Evolutionary conservation across 352 stramenopile genomes (phyloP).

Genomic region (Phytophthora citricola): DNA sequence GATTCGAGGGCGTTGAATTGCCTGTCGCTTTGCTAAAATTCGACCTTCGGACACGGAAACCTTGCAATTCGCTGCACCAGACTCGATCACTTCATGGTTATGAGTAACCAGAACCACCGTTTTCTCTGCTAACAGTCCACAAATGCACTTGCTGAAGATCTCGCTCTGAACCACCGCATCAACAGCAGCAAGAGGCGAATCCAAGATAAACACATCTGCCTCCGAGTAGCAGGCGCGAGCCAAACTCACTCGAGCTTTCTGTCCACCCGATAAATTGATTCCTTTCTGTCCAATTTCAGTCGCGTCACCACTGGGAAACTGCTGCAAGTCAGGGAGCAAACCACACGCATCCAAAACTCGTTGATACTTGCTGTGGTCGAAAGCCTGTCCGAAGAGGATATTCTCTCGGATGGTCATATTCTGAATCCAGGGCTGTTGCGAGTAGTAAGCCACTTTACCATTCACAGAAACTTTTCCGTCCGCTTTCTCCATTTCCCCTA

Average conservation of each 20-base stretch:
- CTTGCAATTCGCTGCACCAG: slow-evolving; percentile 20
- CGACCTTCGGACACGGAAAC: slow-evolving; percentile 13
- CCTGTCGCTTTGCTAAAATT: neutral
- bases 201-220: slow-evolving; percentile 80
- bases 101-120: slow-evolving; percentile 93
- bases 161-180: slow-evolving; percentile 91
- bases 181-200: slow-evolving; percentile 77
- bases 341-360: slow-evolving; percentile 63
- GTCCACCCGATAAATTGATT: slow-evolving; percentile 93
- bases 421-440: slow-evolving; percentile 91
- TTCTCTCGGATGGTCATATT: slow-evolving; percentile 93
- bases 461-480: slow-evolving; percentile 30
- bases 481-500: slow-evolving; percentile 79
- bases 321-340: slow-evolving; percentile 79
- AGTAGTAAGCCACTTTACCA: slow-evolving; percentile 52
- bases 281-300: slow-evolving; percentile 97
- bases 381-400: slow-evolving; percentile 87
- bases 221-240: slow-evolving; percentile 68
- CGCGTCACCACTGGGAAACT: slow-evolving; percentile 87
- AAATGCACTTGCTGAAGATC: slow-evolving; percentile 74
- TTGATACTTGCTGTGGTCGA: slow-evolving; percentile 41
- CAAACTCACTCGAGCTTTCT: slow-evolving; percentile 83
- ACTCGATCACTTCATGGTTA: slow-evolving; percentile 57
- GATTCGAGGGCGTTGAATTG: neutral
- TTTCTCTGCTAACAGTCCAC: slow-evolving; percentile 35